Conservation (phyloP, 495 filamentous ascomycete species). For the Penicillium ochrochloron region DNA sequence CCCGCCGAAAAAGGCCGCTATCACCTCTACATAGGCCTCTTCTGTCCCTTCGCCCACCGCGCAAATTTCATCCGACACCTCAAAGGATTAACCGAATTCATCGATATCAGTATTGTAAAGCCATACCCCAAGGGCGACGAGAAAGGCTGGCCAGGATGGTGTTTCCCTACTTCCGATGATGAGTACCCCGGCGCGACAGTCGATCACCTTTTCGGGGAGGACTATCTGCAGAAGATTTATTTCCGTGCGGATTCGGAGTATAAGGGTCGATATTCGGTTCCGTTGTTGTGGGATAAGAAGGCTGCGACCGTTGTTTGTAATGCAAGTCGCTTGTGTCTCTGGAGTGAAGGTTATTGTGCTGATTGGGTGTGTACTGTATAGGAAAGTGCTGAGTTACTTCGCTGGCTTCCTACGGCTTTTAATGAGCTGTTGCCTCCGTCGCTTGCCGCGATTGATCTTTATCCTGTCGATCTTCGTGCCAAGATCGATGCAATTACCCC, state of each 20-base stretch:
- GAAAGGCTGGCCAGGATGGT: conserved; percentile 56
- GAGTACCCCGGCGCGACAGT: conserved; percentile 57
- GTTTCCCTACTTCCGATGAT: conserved; percentile 50
- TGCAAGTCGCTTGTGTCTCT: conserved; percentile 17
- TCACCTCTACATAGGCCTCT: conserved; percentile 72
- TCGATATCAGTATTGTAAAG: conserved; percentile 73
- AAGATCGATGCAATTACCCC: conserved; percentile 50
- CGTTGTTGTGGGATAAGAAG: conserved; percentile 61
- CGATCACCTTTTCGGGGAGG: conserved; percentile 54
- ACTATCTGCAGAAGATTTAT: conserved; percentile 57
- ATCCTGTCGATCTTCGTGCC: conserved; percentile 44
- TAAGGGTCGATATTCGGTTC: conserved; percentile 58
- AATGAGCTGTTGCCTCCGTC: conserved; percentile 41
- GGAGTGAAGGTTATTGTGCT: background rate
- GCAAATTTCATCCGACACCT: conserved; percentile 63
- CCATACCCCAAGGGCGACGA: conserved; percentile 66
- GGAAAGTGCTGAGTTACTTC: conserved; percentile 57
- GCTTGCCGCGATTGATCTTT: conserved; percentile 44
- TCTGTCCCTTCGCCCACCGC: conserved; percentile 70
- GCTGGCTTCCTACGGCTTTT: conserved; percentile 55
- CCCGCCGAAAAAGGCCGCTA: conserved; percentile 73
- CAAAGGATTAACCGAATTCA: conserved; percentile 75
- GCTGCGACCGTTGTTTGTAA: conserved; percentile 53
- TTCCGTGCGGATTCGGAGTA: conserved; percentile 56
- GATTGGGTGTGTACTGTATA: conserved; percentile 5